Conservation (phyloP, 2,329 filamentous ascomycete genomes). For the Phoma sp. region DNA sequence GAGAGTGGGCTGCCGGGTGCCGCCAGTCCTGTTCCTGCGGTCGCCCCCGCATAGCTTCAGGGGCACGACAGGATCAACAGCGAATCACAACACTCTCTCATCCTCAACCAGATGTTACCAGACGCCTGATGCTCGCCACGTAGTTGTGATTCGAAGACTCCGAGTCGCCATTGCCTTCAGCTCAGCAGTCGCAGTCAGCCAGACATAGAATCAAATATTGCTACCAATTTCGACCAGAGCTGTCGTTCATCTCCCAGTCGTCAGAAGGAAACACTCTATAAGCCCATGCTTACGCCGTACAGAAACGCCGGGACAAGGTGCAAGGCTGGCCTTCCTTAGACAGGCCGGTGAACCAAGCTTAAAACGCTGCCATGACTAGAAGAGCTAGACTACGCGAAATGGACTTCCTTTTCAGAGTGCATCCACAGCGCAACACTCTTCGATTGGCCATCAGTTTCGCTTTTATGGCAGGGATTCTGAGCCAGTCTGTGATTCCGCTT, state of each 20-base stretch:
- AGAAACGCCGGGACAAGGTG: slow-evolving; percentile 4
- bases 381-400: slow-evolving; percentile 29
- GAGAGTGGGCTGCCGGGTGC: slow-evolving; percentile 19
- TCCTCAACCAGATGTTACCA: slow-evolving; percentile 15
- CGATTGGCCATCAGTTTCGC: slow-evolving; percentile 33
- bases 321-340: slow-evolving; percentile 28
- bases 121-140: slow-evolving; percentile 21
- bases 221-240: neutral
- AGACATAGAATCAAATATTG: neutral
- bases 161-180: neutral
- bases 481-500: slow-evolving; percentile 41
- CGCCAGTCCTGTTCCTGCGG: slow-evolving; percentile 38
- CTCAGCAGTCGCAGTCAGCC: neutral
- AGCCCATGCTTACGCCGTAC: neutral
- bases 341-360: slow-evolving; percentile 29
- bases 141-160: slow-evolving; percentile 4
- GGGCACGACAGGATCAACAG: slow-evolving; percentile 26
- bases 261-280: neutral
- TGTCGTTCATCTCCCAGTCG: slow-evolving; percentile 2
- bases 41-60: slow-evolving; percentile 29
- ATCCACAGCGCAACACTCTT: slow-evolving; percentile 17
- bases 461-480: slow-evolving; percentile 28
- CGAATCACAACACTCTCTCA: slow-evolving; percentile 32
- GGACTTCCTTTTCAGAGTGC: slow-evolving; percentile 31
- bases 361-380: slow-evolving; percentile 28